Base-by-base conservation (phyloP, 305 asterid genomes). In the Fraxinus dipetala region DNA sequence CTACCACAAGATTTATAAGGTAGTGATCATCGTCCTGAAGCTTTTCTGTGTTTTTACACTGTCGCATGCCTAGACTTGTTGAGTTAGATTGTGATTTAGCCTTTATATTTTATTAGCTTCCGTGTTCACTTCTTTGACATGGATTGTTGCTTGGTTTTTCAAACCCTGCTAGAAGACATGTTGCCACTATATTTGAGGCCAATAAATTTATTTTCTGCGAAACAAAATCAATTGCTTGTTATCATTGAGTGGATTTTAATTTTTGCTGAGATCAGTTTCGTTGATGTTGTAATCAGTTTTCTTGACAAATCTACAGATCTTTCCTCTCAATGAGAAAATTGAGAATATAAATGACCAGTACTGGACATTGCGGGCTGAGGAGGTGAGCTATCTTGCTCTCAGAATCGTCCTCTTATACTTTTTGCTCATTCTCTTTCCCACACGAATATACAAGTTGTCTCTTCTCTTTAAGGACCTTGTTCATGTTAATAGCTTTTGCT, bases 341-440 rank as follows among this genome's bases (percentile, higher is more conserved):
- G 97, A 92, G 84, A 92, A 89, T 86, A 91, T 91, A 75, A 91
- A 89, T 85, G 97, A 93, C 84, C 94, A 93, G 78, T 91, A 90
- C 87, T 91, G 96, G 94, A 91, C 94, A 11, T 83, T 93, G 85
- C 94, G 94, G 24, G 92, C 92, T 75, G 95, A 93, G 91, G 95
- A 93, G 94, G 93, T 90, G 72, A 74, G 75, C 81, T 82, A 75
- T 84, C 75, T 81, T 20, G 61, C 26, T 40, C 56, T 74, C 20
- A 30, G 75, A 70, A 31, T 30, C 26, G 3, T 40, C 43, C 75
- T 84, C 73, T 76, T 74, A 61, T 72, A 63, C 18, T 78, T 65
- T 36, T 28, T 61, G 82, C 65, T 84, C 74, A 13, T 32, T 78
- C 65, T 81, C 59, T 51, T 67, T 26, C 30, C 40, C 48, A 34